Conservation (phyloP, 129 eudicot species). For the Pulicaria dysenterica region DNA sequence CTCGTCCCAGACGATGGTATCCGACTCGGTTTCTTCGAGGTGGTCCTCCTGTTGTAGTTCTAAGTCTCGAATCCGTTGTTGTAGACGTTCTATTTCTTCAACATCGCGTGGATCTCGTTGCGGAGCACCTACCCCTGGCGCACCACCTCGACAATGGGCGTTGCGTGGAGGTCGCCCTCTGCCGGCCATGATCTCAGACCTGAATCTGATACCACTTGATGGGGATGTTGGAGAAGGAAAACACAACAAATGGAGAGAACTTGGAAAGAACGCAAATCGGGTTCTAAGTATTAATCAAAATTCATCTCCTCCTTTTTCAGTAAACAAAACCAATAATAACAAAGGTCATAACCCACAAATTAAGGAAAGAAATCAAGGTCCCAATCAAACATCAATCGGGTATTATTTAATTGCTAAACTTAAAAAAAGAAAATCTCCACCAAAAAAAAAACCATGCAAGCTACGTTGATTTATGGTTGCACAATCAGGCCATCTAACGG, state of each 20-base stretch:
- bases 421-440: neutral
- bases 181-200: neutral
- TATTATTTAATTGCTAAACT: neutral
- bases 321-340: neutral
- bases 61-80: neutral
- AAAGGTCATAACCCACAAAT: constrained; percentile 2
- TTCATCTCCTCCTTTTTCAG: neutral
- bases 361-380: neutral
- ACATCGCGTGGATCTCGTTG: neutral
- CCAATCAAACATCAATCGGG: neutral
- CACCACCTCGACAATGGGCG: neutral
- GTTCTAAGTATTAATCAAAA: neutral
- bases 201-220: too few relatives aligned
- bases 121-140: neutral
- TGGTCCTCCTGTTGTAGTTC: neutral
- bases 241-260: neutral
- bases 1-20: neutral
- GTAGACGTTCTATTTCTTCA: neutral
- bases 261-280: neutral
- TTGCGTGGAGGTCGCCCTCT: neutral
- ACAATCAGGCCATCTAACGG: neutral
- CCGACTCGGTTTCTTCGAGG: neutral
- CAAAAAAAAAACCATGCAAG: neutral
- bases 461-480: neutral
- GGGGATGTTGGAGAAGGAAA: neutral